Base-by-base conservation (phyloP, 2,329 filamentous ascomycete species). In the Alternaria sp. region DNA sequence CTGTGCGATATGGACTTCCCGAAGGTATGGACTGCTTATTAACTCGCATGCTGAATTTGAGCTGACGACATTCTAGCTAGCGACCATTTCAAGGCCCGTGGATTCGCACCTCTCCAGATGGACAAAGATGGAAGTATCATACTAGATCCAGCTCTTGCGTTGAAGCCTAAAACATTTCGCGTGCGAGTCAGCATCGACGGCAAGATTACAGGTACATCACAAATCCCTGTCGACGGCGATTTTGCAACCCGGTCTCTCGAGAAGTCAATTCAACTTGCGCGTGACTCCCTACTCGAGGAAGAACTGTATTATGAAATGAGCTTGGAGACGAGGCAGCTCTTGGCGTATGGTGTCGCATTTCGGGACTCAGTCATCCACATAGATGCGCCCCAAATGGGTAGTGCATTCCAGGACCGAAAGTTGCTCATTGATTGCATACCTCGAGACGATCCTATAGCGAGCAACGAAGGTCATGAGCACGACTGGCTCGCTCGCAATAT, bases 281-380 rank as follows among this genome's bases (percentile, higher is more conserved):
- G 92, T 58, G 91, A 95, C 76, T 92, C 91, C 51, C 84, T 94
- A 20, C 93, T 92, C 70, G 89, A 92, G 28, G 90, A 94, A 73
- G 95, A 99, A 75, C 81, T 99, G 2, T 97, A 93, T 85, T 89
- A 97, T 69, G 95, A 99, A 79, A 84, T 98, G 61, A 89, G 90
- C 54, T 86, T 92, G 18, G 95, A 99, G 79, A 89, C 91, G 0
- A 90, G 93, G 16, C 85, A 85, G 0, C 82, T 97, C 22, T 85
- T 90, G 3, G 88, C 89, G 11, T 89, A 92, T 62, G 87, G 90
- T 10, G 89, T 97, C 12, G 85, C 85, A 27, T 85, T 89, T 14
- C 84, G 87, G 36, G 87, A 80, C 12, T 76, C 78, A 2, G 71
- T 76, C 25, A 80, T 85, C 43, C 63, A 72, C 45, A 54, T 80